These are phyloP conservation scores for Sclerotinia subarctica DNA, from an alignment of 2,329 filamentous ascomycete species.

Conservation along the genomic window DNA sequence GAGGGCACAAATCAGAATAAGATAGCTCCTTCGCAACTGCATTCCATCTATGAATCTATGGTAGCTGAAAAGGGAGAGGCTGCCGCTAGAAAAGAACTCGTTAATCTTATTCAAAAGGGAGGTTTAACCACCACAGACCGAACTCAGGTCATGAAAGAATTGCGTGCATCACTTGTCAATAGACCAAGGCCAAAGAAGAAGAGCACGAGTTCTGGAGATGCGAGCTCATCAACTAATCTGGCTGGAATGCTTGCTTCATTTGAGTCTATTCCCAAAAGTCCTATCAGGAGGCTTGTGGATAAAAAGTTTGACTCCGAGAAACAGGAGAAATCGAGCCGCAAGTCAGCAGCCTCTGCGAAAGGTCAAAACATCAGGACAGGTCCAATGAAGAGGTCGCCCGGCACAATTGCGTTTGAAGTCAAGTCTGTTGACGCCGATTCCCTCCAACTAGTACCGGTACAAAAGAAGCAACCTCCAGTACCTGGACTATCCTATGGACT, in stretches of 20 bases:
- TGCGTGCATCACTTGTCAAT: slow-evolving; percentile 16
- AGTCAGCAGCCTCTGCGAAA: not conserved
- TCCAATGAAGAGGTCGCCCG: slow-evolving; percentile 5
- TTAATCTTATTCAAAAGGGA: slow-evolving; percentile 19
- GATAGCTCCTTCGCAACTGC: slow-evolving; percentile 15
- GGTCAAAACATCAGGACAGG: slow-evolving; percentile 9
- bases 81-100: slow-evolving; percentile 9
- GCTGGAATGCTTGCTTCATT: slow-evolving; percentile 15
- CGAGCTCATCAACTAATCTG: slow-evolving; percentile 2
- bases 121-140: slow-evolving; percentile 20
- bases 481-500: slow-evolving; percentile 38
- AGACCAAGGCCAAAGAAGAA: not conserved
- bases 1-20: not conserved
- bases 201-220: not conserved
- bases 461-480: slow-evolving; percentile 34
- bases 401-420: slow-evolving; percentile 28
- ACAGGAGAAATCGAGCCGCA: not conserved
- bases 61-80: slow-evolving; percentile 16
- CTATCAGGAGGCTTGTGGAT: not conserved
- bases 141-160: slow-evolving; percentile 16
- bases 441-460: slow-evolving; percentile 34
- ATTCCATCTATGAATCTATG: slow-evolving; percentile 17
- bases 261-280: slow-evolving; percentile 7
- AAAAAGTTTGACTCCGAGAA: not conserved
- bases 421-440: slow-evolving; percentile 32